Evolutionary conservation across 2,329 filamentous ascomycete species (phyloP), one percentile per base, ranked within the genome.

Genomic region (Bipolaris gigantea): DNA sequence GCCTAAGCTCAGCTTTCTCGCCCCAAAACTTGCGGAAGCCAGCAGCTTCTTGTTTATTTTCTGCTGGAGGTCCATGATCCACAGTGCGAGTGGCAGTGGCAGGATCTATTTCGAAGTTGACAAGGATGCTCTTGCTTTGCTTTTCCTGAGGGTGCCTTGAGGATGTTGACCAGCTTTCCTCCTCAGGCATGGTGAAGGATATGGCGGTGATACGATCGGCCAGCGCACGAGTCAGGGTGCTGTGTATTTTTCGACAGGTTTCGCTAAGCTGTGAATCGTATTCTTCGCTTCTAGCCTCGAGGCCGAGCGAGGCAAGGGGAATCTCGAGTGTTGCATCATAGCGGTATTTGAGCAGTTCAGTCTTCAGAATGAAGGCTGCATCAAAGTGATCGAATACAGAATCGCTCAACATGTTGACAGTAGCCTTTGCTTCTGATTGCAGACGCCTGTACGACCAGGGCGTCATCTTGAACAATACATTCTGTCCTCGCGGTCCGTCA

Each of bases 1-100:
- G 89, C 60, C 94, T 85, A 41, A 99, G 81, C 73, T 99, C 94
- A 1, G 94, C 85, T 72, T 94, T 96, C 9, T 93, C 88, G 6
- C 93, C 94, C 94, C 95, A 99, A 71, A 99, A 97, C 32, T 87
- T 85, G 33, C 90, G 89, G 73, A 97, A 99, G 30, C 82, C 82
- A 9, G 86, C 85, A 21, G 92, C 89, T 59, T 91, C 90, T 60
- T 89, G 86, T 73, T 93, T 92, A 56, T 94, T 84, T 69, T 97
- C 92, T 2, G 91, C 90, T 1, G 88, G 78, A 5, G 94, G 94
- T 0, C 94, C 94, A 71, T 92, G 89, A 62, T 99, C 94, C 58
- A 97, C 89, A 42, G 87, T 82, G 30, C 92, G 87, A 50, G 83
- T 79, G 66, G 88, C 87, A 63, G 90, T 89, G 34, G 83, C 80